These are phyloP conservation scores for Camellia japonica DNA, from an alignment of 148 eudicot species.

Conservation along the genomic window DNA sequence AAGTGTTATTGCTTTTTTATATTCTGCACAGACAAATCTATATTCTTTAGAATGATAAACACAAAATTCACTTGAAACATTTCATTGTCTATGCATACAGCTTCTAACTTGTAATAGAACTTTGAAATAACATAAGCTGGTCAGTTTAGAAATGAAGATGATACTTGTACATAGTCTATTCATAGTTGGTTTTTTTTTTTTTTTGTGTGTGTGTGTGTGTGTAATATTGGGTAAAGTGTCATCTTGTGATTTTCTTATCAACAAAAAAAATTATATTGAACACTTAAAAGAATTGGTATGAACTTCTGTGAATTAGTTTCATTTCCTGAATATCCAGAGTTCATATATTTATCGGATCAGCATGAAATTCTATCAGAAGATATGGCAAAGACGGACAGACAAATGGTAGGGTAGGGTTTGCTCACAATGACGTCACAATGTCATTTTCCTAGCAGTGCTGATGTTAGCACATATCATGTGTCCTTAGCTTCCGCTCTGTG, in stretches of 20 bases:
- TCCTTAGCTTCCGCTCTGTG: neutral
- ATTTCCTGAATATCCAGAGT: neutral
- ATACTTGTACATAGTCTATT: neutral
- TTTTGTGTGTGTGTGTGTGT: too few relatives aligned
- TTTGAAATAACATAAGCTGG: neutral
- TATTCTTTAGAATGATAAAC: neutral
- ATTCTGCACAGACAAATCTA: neutral
- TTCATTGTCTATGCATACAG: neutral
- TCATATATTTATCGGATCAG: neutral
- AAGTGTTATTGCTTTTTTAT: conserved; percentile 34
- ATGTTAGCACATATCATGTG: neutral
- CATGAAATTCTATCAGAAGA: neutral
- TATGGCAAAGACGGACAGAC: neutral
- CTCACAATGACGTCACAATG: neutral
- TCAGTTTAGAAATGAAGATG: neutral
- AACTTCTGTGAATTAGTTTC: neutral
- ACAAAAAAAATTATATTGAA: neutral
- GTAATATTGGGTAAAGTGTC: neutral
- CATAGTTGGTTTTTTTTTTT: neutral
- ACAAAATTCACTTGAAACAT: neutral
- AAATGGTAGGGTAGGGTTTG: neutral
- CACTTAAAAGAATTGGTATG: neutral
- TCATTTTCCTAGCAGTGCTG: neutral
- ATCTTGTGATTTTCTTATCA: neutral
- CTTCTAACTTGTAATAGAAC: neutral